These are phyloP conservation scores for Globisporangium okanoganense DNA, from an alignment of 352 stramenopile species.

Conservation along the genomic window DNA sequence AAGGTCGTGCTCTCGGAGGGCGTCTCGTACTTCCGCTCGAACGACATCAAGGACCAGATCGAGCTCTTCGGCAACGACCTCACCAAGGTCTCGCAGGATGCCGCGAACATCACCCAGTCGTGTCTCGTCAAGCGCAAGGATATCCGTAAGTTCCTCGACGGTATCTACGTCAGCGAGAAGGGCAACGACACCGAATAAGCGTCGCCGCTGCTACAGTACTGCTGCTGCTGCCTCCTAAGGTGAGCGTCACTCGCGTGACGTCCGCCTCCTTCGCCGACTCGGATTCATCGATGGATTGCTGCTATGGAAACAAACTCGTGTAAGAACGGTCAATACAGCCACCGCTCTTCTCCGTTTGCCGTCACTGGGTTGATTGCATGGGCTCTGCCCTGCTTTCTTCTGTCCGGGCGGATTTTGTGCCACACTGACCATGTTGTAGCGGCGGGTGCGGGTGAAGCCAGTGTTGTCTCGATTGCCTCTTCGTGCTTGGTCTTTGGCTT, in stretches of 20 bases:
- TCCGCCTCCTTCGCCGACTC: neutral
- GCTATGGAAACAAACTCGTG: conserved; percentile 11
- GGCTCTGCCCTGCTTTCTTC: conserved; percentile 70
- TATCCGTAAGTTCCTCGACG: conserved; percentile 99
- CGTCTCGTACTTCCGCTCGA: conserved; percentile 93
- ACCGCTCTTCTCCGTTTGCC: conserved; percentile 43
- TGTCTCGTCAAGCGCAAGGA: conserved; percentile 86
- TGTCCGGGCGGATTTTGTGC: conserved; percentile 90
- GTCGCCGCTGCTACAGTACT: conserved; percentile 11
- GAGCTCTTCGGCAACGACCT: conserved; percentile 98
- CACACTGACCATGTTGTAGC: conserved; percentile 19
- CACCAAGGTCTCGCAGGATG: conserved; percentile 93
- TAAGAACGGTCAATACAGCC: conserved; percentile 16
- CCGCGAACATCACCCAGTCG: conserved; percentile 81
- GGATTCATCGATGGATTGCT: conserved; percentile 27
- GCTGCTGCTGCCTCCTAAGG: neutral
- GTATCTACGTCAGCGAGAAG: conserved; percentile 99
- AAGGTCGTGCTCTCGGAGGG: conserved; percentile 92
- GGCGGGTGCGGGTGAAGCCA: conserved; percentile 4
- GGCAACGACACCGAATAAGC: conserved; percentile 73
- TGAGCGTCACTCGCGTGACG: neutral
- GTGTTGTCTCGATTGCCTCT: neutral
- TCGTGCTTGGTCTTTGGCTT: neutral
- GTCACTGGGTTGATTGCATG: conserved; percentile 88
- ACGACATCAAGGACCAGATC: conserved; percentile 99